Base-by-base conservation (phyloP, 257 asterid species). In the Echites panduratus region DNA sequence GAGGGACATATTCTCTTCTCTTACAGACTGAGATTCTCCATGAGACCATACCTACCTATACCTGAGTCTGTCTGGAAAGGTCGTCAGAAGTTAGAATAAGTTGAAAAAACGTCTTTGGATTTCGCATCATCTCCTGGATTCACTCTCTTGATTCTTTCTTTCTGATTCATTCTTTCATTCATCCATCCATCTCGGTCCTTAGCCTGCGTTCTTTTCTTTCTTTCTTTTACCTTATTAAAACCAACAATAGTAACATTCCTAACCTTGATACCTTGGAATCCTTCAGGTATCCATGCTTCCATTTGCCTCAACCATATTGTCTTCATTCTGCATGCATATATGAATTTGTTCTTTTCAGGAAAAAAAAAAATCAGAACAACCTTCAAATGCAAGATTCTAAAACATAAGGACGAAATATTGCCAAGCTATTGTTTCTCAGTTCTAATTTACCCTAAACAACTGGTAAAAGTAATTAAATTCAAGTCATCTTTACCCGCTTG, bases 1-100 rank as follows among this genome's bases (percentile, higher is more conserved):
- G 24, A 53, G 59, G 11, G 49, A 74, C 47, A 53, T 43, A 50
- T 53, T 74, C 66, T 17, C 66, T 65, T 50, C 38, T 54, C 56
- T 44, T 68, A 29, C 66, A 68, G 29, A 41, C 63, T 20, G 43
- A 54, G 70, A 68, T 68, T 75, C 74, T 57, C 65, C 50, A 50
- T n/a, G 12, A 27, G 70, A 66, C 70, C 32, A 43, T 22, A 8
- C 17, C 71, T 20, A 66, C 70, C n/a, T 53, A n/a, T 8, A 4
- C 3, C 27, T 43, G 54, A 12, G n/a, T 66, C 54, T 12, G 45
- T 22, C 67, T 35, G 67, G 7, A 61, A 22, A 16, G 44, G 22
- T 64, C 69, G 22, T 64, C 69, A 70, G 63, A 9, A 17, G 11
- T 69, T 16, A 29, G 38, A 3, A n/a, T n/a, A n/a, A 32, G 38